phyloP scores from a whole-genome alignment of 2,329 filamentous ascomycete genomes.

The Fusarium goolgardi region DNA sequence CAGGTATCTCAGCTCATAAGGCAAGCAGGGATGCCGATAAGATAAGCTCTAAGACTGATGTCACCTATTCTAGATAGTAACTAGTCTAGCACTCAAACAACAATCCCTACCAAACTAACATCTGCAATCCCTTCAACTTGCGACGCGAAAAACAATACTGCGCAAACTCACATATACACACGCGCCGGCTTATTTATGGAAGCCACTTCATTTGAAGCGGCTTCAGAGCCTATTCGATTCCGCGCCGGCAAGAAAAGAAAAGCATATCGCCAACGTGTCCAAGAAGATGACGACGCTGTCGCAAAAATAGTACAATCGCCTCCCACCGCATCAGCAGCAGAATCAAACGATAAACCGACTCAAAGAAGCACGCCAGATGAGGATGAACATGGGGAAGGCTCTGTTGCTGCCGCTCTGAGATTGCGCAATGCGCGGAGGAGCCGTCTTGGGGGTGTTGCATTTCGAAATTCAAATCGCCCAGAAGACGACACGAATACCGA shows the following conservation, averaged over 20 bases:
- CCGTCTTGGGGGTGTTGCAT: slow-evolving; percentile 67
- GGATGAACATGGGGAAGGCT: slow-evolving; percentile 49
- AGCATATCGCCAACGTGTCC: slow-evolving; percentile 64
- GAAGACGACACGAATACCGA: slow-evolving; percentile 46
- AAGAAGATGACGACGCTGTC: slow-evolving; percentile 46
- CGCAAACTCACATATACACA: background rate
- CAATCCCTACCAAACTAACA: slow-evolving; percentile 6
- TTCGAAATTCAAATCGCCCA: slow-evolving; percentile 54
- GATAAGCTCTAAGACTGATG: slow-evolving; percentile 36
- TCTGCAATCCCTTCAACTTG: slow-evolving; percentile 11
- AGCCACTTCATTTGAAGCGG: slow-evolving; percentile 20
- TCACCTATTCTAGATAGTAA: no score
- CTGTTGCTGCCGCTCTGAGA: slow-evolving; percentile 62
- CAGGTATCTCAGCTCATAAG: slow-evolving; percentile 8
- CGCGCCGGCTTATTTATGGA: slow-evolving; percentile 29
- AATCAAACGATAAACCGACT: slow-evolving; percentile 11
- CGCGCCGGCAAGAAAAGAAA: slow-evolving; percentile 70
- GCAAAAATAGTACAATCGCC: slow-evolving; percentile 8
- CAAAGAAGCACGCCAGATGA: slow-evolving; percentile 31
- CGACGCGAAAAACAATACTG: slow-evolving; percentile 1
- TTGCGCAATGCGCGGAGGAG: slow-evolving; percentile 64
- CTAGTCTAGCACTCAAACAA: background rate
- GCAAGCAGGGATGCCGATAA: slow-evolving; percentile 24
- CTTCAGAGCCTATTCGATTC: slow-evolving; percentile 60
- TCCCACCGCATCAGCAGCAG: slow-evolving; percentile 14